Base-by-base conservation (phyloP, 2,329 filamentous ascomycete species). In the Trichophyton mentagrophytes region DNA sequence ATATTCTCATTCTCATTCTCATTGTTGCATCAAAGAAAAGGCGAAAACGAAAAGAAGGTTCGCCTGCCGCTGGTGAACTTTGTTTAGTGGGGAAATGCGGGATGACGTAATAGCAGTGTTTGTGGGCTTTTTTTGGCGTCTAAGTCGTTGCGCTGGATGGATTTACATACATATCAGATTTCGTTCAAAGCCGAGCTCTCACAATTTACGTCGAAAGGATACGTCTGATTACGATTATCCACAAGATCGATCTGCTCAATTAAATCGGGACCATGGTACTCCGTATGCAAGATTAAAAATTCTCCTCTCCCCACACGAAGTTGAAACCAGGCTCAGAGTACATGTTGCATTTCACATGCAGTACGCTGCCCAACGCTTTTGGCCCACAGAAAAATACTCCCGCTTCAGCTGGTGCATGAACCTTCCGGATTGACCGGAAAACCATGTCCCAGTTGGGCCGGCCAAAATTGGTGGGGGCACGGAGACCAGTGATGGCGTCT, bases 381-480 rank as follows among this genome's bases (percentile, higher is more conserved):
- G 89, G 89, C 0, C 89, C 89, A 70, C 89, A 93, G 79, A 92
- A 93, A 78, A 93, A 90, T 17, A 90, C 87, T 67, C 87, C 87
- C 1, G 85, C 85, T 74, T 89, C 86, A 55, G 83, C 83, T 1
- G 87, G 86, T 3, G 80, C 77, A 70, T 90, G 87, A 65, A 93
- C 82, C 74, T 90, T 90, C 68, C 88, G 80, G 70, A 95, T 88
- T 60, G 86, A 86, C 65, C 88, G 83, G 77, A 93, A 93, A 68
- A 95, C 88, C 83, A 89, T 89, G 70, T 93, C 88, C 89, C 89
- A 93, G 75, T 93, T 92, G 15, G 89, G 89, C 25, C 88, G 80
- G 60, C 89, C 89, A 71, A 93, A 69, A 77, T 90, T 93, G 49
- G 89, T 93, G 20, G 88, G 88, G 60, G 88, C 86, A 57, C 88